These are phyloP conservation scores for Chernovozyma aurita DNA, from an alignment of 1,139 yeast genomes.

Conservation along the genomic window DNA sequence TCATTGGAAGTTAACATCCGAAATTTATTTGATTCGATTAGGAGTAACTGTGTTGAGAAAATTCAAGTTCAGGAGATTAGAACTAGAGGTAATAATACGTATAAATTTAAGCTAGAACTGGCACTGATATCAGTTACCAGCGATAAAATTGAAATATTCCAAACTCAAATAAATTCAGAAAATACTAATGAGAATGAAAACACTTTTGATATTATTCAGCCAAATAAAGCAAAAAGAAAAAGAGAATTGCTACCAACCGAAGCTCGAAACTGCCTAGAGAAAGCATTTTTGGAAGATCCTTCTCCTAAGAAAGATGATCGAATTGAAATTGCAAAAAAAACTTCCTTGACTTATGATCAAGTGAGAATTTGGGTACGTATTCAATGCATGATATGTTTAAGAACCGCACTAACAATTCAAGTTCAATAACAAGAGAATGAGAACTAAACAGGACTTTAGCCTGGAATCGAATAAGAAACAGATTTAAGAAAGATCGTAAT, in stretches of 20 bases:
- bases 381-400: background rate
- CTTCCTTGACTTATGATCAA: constrained; percentile 23
- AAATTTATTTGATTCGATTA: background rate
- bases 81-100: background rate
- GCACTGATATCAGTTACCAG: background rate
- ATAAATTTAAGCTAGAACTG: background rate
- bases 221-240: background rate
- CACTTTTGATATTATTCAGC: too few species aligned
- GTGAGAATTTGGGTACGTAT: constrained; percentile 30
- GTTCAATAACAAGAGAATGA: constrained; percentile 29
- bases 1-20: background rate
- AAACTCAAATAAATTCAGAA: background rate
- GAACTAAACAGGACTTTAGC: constrained; percentile 13
- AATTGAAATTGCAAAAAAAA: constrained; percentile 21
- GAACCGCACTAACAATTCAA: constrained; percentile 10
- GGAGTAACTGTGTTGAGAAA: background rate
- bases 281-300: constrained; percentile 1
- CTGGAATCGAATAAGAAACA: background rate
- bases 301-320: constrained; percentile 25
- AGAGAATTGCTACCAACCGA: background rate
- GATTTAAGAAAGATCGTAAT: too few species aligned
- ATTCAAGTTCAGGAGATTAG: background rate
- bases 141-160: background rate
- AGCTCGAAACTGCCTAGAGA: background rate
- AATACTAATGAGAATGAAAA: background rate